Evolutionary conservation across 164 flowering plant genomes (phyloP).

Genomic region (Chloranthus sessilifolius): DNA sequence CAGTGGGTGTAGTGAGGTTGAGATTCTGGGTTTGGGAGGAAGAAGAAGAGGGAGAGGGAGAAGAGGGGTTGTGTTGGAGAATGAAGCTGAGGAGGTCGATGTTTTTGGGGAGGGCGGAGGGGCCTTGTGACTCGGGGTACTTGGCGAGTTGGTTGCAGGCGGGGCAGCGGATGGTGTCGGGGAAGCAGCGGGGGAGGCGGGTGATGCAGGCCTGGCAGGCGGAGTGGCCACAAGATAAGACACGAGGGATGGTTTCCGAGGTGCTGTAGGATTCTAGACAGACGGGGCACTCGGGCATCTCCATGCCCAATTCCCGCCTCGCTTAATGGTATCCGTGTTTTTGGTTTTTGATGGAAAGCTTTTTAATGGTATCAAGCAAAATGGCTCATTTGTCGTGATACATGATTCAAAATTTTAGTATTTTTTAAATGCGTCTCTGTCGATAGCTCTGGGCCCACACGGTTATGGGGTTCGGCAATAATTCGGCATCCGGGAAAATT

Average conservation of each 20-base stretch:
- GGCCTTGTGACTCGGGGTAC: conserved; percentile 44
- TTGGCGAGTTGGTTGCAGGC: conserved; percentile 70
- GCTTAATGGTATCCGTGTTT: no score
- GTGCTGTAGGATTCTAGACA: conserved; percentile 64
- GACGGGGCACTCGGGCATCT: conserved; percentile 85
- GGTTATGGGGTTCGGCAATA: no score
- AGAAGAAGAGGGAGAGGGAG: not conserved
- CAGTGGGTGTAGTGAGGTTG: not conserved
- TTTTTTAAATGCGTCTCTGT: no score
- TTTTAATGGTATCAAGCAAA: no score
- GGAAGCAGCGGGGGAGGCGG: conserved; percentile 47
- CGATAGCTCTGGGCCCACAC: no score
- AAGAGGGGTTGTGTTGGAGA: conserved; percentile 14
- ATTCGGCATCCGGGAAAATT: no score
- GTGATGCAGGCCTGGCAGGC: conserved; percentile 62
- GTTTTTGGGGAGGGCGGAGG: conserved; percentile 84
- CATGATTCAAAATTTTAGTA: no score
- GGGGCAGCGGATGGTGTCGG: conserved; percentile 71
- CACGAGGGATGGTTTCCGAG: conserved; percentile 55
- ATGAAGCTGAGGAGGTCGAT: conserved; percentile 76
- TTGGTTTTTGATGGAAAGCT: no score
- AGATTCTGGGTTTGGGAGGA: not conserved
- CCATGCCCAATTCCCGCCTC: conserved; percentile 13
- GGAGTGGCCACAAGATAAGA: conserved; percentile 88
- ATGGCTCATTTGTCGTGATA: no score